Base-by-base conservation (phyloP, 1,284 basidiomycete genomes). In the Leccinum glutinopallens region DNA sequence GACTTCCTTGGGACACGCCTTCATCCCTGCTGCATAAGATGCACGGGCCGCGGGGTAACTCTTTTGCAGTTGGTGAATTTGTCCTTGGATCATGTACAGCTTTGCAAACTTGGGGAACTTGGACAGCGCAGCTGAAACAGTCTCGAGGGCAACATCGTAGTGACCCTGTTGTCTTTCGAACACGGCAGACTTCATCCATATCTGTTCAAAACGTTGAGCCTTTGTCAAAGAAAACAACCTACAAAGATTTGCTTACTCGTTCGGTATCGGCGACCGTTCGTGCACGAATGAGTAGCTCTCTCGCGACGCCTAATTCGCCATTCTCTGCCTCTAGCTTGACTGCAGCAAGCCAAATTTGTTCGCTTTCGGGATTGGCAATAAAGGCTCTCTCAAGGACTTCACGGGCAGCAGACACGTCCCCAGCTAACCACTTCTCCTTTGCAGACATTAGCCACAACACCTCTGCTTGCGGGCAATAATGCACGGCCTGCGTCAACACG, bases 151-250 rank as follows among this genome's bases (percentile, higher is more conserved):
- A 5, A 83, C 83, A n/a, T 87, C 83, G 5, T 86, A 79, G 65
- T 89, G 85, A 1, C 91, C 91, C 74, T 96, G 91, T 73, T 97
- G 92, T 4, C 96, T 86, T 75, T 98, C 96, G 69, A 99, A 95
- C 1, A 95, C 92, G 1, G 93, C 96, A 5, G 93, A 95, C 77
- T 99, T 99, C 92, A 98, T 94, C 97, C 97, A 99, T 63, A 97
- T 96, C 94, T 96, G 15, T 5, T 3, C 19, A 10, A 37, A 54
- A 1, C 22, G 25, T 63, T 3, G 29, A 63, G 22, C 25, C 7
- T 1, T 0, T 6, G 35, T 51, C 3, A 53, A 46, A 67, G 53
- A 4, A 54, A 60, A 35, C 17, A 56, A 59, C 61, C 56, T 46
- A 49, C 29, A 29, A 41, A 7, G 4, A 59, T 58, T 56, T 22